phyloP scores from a whole-genome alignment of 169 alveolate species.

The Plasmodium falciparum region DNA sequence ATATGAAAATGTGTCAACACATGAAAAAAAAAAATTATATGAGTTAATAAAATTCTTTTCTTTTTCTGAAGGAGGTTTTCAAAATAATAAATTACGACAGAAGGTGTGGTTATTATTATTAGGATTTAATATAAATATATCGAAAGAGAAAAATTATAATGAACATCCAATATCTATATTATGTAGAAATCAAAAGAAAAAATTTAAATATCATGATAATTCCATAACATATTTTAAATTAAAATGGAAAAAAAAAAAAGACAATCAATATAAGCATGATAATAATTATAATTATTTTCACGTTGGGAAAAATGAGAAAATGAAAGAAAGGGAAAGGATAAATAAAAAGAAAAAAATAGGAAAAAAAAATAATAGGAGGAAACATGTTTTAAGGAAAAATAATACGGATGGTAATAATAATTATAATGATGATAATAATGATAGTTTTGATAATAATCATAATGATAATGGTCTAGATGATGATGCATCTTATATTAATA shows the following conservation, averaged over 20 bases:
- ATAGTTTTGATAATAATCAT: background rate
- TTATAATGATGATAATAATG: no score
- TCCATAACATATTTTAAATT: constrained; percentile 33
- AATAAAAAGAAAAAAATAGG: background rate
- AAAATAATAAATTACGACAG: constrained; percentile 50
- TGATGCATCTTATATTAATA: background rate
- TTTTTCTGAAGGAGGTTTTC: constrained; percentile 74
- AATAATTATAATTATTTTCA: background rate
- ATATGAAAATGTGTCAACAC: constrained; percentile 61
- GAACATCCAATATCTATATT: constrained; percentile 66
- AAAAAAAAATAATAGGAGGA: background rate
- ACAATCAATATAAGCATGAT: no score
- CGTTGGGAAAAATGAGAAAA: background rate
- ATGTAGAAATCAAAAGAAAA: constrained; percentile 50
- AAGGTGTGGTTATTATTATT: constrained; percentile 60
- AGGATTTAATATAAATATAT: constrained; percentile 68
- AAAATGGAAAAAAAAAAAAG: constrained; percentile 26
- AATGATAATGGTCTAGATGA: background rate
- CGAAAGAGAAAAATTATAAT: constrained; percentile 63
- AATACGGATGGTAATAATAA: no score
- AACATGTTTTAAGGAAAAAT: no score
- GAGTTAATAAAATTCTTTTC: constrained; percentile 69
- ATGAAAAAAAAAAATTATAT: constrained; percentile 52
- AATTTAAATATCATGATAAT: constrained; percentile 13
- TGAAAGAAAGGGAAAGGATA: background rate